Base-by-base conservation (phyloP, 352 stramenopile species). In the Phytophthora vignae region DNA sequence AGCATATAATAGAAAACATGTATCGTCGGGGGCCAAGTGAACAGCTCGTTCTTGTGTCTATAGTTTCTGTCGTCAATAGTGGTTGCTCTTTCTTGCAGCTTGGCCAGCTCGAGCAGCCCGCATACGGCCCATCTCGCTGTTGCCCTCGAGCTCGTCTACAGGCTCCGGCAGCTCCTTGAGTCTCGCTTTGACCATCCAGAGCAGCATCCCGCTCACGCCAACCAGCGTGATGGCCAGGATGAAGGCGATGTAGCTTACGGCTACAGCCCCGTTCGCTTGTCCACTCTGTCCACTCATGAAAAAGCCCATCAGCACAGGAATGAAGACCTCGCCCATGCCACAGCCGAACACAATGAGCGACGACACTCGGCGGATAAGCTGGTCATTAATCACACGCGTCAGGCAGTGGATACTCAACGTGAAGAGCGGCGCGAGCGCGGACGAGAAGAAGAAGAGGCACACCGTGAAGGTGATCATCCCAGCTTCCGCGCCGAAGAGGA, bases 311-410 rank as follows among this genome's bases (percentile, higher is more conserved):
- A 93, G 84, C 58, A 95, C 86, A 2, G 88, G 88, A 58, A 95
- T 86, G 57, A 95, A 95, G 14, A 92, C 74, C 58, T 95, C 88
- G 33, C 88, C 88, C 84, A 92, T 94, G 64, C 87, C 86, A 64
- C 82, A 92, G 49, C 86, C 88, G 75, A 95, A 95, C 29, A 95
- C 86, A 53, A 94, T 91, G n/a, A 95, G 81, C 55, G 86, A 94
- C 55, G 82, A 90, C 48, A 95, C 88, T 53, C 88, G 85, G 21
- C 85, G 80, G 64, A 94, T 92, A 21, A 95, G 76, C 44, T 88
- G 81, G 56, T 93, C 84, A 63, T 93, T 93, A 38, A 95, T 92
- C 19, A 95, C 86, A 52, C 86, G 83, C 56, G 85, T 95, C 72
- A 95, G 81, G 69, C 84, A 93, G 73, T 95, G 87, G 67, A 94